Conservation (phyloP, 345 rosid genomes). For the Citropsis articulata region DNA sequence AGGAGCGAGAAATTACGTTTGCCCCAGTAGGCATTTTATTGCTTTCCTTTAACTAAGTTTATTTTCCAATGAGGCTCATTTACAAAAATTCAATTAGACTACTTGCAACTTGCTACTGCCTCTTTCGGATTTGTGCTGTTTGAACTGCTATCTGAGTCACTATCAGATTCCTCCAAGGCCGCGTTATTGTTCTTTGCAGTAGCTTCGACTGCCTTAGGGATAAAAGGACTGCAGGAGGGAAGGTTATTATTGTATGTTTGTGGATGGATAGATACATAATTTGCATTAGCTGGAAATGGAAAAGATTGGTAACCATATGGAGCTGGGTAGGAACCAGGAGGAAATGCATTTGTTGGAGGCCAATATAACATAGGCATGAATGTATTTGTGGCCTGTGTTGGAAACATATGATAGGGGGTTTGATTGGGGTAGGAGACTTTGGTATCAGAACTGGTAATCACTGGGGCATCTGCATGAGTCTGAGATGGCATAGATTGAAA, state of each 20-base stretch:
- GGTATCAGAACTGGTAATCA: slow-evolving; percentile 9
- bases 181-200: slow-evolving; percentile 17
- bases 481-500: slow-evolving; percentile 26
- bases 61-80: neutral
- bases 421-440: slow-evolving; percentile 30
- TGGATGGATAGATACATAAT: slow-evolving; percentile 31
- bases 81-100: slow-evolving; percentile 10
- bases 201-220: slow-evolving; percentile 17
- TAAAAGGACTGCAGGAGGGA: slow-evolving; percentile 16
- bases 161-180: slow-evolving; percentile 24
- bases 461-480: slow-evolving; percentile 6
- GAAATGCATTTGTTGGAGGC: slow-evolving; percentile 42
- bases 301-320: slow-evolving; percentile 30
- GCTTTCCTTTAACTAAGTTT: neutral
- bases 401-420: slow-evolving; percentile 28
- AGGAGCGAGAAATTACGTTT: neutral
- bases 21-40: neutral
- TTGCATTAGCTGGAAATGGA: slow-evolving; percentile 34
- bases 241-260: slow-evolving; percentile 28
- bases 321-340: slow-evolving; percentile 32
- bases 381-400: slow-evolving; percentile 33
- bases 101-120: slow-evolving; percentile 20
- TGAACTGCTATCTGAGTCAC: slow-evolving; percentile 38
- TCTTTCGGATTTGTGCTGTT: slow-evolving; percentile 33
- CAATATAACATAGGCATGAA: slow-evolving; percentile 56